Conservation (phyloP, 805 yeast genomes). For the Kodamaea leandrae region DNA sequence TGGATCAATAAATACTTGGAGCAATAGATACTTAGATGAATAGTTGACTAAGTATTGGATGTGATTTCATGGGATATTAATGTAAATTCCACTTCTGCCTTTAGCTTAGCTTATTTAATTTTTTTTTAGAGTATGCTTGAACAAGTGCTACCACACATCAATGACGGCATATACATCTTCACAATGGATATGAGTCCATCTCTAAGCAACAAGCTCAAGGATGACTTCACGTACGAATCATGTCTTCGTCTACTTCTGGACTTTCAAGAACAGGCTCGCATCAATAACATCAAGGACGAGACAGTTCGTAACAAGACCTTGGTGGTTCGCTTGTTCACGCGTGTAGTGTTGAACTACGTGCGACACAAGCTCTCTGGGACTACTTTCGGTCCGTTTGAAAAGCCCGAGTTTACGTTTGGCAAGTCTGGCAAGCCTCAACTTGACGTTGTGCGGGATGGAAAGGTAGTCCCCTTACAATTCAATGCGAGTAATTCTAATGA, state of each 20-base stretch:
- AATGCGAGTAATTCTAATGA: conserved; percentile 61
- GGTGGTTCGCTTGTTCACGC: conserved; percentile 45
- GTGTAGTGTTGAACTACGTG: conserved; percentile 37
- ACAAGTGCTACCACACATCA: neutral
- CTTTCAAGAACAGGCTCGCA: conserved; percentile 37
- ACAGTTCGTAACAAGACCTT: conserved; percentile 38
- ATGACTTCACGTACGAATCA: conserved; percentile 47
- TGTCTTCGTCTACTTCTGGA: conserved; percentile 44
- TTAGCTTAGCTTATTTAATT: no score
- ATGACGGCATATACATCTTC: conserved; percentile 12
- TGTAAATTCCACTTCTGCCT: no score
- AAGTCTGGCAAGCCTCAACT: conserved; percentile 59
- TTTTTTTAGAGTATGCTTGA: no score
- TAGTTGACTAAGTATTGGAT: no score
- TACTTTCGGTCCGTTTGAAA: conserved; percentile 18
- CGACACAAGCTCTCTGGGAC: conserved; percentile 15
- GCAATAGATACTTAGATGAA: no score
- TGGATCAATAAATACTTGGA: no score
- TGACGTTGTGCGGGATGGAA: conserved; percentile 18
- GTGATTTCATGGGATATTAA: no score
- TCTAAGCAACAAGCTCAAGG: conserved; percentile 12
- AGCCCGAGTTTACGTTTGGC: conserved; percentile 29
- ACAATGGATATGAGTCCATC: conserved; percentile 13
- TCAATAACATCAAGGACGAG: conserved; percentile 39
- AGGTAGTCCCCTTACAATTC: conserved; percentile 31